Evolutionary conservation across 805 yeast genomes (phyloP).

Genomic region (Candida xiaguanensis): DNA sequence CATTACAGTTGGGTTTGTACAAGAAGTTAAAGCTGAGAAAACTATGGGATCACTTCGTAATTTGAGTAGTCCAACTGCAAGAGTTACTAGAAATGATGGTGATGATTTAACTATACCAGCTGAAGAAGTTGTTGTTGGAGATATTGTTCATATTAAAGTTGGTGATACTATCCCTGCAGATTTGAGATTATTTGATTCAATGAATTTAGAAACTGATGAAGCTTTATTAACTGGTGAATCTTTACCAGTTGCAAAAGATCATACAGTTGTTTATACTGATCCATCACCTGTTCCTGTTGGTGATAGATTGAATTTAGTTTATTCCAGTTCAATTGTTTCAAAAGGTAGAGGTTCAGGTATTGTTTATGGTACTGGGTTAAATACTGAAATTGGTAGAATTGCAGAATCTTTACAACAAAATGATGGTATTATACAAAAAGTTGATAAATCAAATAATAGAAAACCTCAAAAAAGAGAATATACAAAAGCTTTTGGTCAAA

Average conservation of each 20-base stretch:
- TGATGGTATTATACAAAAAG: conserved; percentile 22
- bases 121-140: conserved; percentile 45
- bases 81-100: conserved; percentile 41
- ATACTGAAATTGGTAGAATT: conserved; percentile 41
- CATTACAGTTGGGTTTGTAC: conserved; percentile 48
- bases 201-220: conserved; percentile 41
- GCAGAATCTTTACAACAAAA: conserved; percentile 30
- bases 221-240: conserved; percentile 42
- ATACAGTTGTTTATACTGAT: conserved; percentile 33
- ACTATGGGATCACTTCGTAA: conserved; percentile 48
- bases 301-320: conserved; percentile 32
- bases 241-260: conserved; percentile 32
- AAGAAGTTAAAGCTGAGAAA: conserved; percentile 48
- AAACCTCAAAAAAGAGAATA: conserved; percentile 35
- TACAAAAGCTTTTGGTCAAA: conserved; percentile 33
- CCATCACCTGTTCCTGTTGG: conserved; percentile 35
- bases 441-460: conserved; percentile 34
- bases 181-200: conserved; percentile 30
- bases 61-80: conserved; percentile 45
- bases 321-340: conserved; percentile 35
- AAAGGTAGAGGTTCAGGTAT: conserved; percentile 42
- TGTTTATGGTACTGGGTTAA: conserved; percentile 34
- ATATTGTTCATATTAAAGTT: conserved; percentile 34
- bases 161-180: conserved; percentile 46
- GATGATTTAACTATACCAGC: conserved; percentile 31